Evolutionary conservation across 225 moss, liverwort and hornwort genomes (phyloP).

Genomic region (Lunularia cruciata): DNA sequence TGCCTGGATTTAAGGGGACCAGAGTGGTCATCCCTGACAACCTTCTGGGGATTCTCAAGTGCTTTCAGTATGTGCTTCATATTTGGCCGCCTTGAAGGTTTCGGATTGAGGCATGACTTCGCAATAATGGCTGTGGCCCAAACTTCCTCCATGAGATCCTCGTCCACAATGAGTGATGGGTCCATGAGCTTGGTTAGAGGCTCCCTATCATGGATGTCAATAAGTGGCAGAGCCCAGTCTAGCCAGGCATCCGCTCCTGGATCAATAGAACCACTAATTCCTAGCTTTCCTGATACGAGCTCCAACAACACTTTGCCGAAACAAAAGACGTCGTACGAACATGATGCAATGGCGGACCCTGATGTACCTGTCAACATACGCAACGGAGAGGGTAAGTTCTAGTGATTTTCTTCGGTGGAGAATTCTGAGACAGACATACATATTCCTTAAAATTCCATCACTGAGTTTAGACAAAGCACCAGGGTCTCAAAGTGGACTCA

Average conservation of each 20-base stretch:
- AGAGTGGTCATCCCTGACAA: slow-evolving; percentile 86
- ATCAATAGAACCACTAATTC: slow-evolving; percentile 83
- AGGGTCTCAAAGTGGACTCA: slow-evolving; percentile 33
- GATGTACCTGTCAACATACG: slow-evolving; percentile 25
- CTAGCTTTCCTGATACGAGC: slow-evolving; percentile 93
- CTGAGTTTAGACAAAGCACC: not conserved
- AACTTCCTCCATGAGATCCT: slow-evolving; percentile 91
- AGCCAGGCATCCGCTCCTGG: slow-evolving; percentile 79
- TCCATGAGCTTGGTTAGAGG: slow-evolving; percentile 75
- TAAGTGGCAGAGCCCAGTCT: slow-evolving; percentile 90
- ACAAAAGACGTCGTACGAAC: slow-evolving; percentile 86
- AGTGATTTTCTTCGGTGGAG: too few species aligned
- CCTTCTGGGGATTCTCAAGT: slow-evolving; percentile 89
- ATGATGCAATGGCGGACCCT: slow-evolving; percentile 66
- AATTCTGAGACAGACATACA: too few species aligned
- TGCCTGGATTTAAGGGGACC: slow-evolving; percentile 63
- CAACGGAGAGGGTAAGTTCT: not conserved
- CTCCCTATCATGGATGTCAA: slow-evolving; percentile 88
- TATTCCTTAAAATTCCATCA: too few species aligned
- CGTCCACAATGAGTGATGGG: slow-evolving; percentile 88
- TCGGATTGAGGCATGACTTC: slow-evolving; percentile 83
- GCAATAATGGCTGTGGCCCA: slow-evolving; percentile 99
- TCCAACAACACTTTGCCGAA: slow-evolving; percentile 91
- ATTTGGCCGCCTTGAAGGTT: slow-evolving; percentile 81
- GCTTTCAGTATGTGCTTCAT: slow-evolving; percentile 95